phyloP scores from a whole-genome alignment of 2,329 filamentous ascomycete genomes.

The Scleromitrula shiraiana region DNA sequence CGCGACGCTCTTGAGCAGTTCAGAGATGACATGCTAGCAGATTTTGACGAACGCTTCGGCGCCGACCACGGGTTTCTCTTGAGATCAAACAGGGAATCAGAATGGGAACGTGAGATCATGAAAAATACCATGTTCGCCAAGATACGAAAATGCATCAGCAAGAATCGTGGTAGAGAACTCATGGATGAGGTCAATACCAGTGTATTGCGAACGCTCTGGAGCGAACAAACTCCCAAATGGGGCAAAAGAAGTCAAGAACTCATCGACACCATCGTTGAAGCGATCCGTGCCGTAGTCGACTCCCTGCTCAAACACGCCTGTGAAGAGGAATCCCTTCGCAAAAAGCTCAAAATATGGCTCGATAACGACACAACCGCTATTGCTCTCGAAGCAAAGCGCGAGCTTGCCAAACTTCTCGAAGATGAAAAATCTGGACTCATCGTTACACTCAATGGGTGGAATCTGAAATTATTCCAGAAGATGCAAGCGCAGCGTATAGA shows the following conservation, averaged over 20 bases:
- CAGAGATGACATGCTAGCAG: not conserved
- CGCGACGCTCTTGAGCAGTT: not conserved
- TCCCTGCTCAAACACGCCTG: not conserved
- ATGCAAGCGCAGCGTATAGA: not conserved
- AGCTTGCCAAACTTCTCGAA: not conserved
- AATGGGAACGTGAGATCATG: not conserved
- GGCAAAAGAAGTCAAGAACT: not conserved
- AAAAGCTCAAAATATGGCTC: not conserved
- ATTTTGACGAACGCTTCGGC: not conserved
- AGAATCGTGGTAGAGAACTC: not conserved
- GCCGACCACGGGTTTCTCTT: not conserved
- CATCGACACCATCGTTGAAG: not conserved
- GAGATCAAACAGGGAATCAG: not conserved
- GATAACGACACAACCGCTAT: not conserved
- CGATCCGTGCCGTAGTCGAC: not conserved
- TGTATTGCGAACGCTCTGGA: not conserved
- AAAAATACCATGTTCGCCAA: not conserved
- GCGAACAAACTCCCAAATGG: not conserved
- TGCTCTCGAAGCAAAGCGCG: not conserved
- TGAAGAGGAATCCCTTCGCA: not conserved
- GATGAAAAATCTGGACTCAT: not conserved
- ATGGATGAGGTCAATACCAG: not conserved
- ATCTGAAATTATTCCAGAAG: not conserved
- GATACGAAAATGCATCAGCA: not conserved
- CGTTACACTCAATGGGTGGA: not conserved